phyloP scores from a whole-genome alignment of 805 yeast genomes.

The Sugiyamaella chiloensis region DNA sequence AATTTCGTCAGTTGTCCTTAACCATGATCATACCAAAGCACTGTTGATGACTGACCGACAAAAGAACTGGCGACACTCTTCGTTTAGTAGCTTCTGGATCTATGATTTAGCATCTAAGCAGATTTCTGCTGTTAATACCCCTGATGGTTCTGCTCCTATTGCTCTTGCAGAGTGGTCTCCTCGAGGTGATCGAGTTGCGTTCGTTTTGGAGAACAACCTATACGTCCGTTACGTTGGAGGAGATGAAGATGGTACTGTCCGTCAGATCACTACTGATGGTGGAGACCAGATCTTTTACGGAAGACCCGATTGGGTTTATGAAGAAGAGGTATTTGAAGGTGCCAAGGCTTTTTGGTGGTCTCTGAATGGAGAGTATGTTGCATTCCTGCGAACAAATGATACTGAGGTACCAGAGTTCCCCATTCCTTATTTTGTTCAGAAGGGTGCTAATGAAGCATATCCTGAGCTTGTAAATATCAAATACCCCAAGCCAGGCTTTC shows the following conservation, averaged over 20 bases:
- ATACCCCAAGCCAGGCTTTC: conserved; percentile 81
- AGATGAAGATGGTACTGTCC: conserved; percentile 27
- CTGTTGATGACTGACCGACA: conserved; percentile 52
- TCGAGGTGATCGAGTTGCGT: conserved; percentile 60
- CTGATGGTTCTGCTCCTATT: conserved; percentile 28
- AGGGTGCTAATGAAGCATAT: conserved; percentile 40
- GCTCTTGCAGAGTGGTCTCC: conserved; percentile 78
- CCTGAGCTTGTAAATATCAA: conserved; percentile 61
- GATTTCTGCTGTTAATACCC: conserved; percentile 33
- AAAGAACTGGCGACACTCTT: conserved; percentile 68
- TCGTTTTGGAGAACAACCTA: conserved; percentile 67
- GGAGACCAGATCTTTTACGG: conserved; percentile 73
- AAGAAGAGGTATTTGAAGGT: conserved; percentile 76
- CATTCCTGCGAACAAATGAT: conserved; percentile 69
- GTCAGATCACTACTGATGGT: conserved; percentile 67
- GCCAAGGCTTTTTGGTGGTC: conserved; percentile 88
- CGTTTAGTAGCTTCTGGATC: conserved; percentile 59
- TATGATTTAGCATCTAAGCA: conserved; percentile 44
- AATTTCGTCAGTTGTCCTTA: conserved; percentile 44
- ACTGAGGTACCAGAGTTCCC: conserved; percentile 68
- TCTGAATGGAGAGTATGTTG: conserved; percentile 60
- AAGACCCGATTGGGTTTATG: conserved; percentile 92
- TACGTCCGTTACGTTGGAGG: conserved; percentile 49
- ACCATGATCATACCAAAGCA: conserved; percentile 46
- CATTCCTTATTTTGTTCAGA: conserved; percentile 69